Base-by-base conservation (phyloP, 2,329 filamentous ascomycete genomes). In the Daldinia sp. region DNA sequence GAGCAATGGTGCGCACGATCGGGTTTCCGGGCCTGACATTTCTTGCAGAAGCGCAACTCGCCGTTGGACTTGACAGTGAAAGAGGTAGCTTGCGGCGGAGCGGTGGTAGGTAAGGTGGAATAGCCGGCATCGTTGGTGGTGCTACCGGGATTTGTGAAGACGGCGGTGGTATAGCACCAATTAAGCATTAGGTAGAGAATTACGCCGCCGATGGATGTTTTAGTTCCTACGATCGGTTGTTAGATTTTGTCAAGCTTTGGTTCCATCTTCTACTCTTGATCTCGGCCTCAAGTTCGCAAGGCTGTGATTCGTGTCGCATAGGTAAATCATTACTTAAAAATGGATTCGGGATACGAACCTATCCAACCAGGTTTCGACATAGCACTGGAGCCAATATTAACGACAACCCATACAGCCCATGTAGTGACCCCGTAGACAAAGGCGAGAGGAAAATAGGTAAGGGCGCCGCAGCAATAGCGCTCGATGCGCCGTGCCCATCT, bases 1-100 rank as follows among this genome's bases (percentile, higher is more conserved):
- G 93, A 97, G 86, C 96, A 99, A 83, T 99, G 96, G 80, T 99
- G 96, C 35, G 95, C 90, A 68, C 96, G 93, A 82, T 99, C 96
- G 46, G 96, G 96, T 83, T 99, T 99, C 70, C 92, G 89, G 59
- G 91, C 91, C 82, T 97, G 93, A 81, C 96, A 99, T 82, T 99
- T 99, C 83, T 98, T 98, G 86, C 96, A 99, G 83, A 92, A 98
- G 62, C 96, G 89, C 59, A 92, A 82, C 75, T 92, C 92, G 74
- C 96, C 96, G 46, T 93, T 94, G 64, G 93, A 91, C 81, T 96
- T 99, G 77, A 98, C 96, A 1, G 95, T 98, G 76, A 97, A 92
- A 41, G 92, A 92, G 7, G 92, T 91, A 63, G 90, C 86, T 57
- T 72, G 79, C 72, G 74, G 86, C 6, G 87, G 81, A 70, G 90